A percentile compares a stretch with the other conserved stretches of the same genome.
Evolutionary conservation across 805 yeast species (phyloP).

Genomic region (Metschnikowia amazonensis): DNA sequence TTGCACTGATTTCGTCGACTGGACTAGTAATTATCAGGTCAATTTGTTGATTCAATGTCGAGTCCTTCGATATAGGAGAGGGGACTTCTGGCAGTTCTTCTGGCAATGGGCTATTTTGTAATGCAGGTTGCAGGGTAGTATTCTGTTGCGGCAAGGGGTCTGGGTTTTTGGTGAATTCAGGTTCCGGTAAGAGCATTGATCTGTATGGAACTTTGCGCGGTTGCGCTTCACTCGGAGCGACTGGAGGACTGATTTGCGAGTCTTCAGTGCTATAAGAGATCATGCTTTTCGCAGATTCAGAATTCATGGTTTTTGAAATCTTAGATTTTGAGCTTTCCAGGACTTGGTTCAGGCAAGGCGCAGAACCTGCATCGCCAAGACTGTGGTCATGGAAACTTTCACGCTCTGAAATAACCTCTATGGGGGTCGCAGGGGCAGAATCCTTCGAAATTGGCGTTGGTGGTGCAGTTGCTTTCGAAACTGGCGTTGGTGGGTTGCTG

Average conservation of each 20-base stretch:
- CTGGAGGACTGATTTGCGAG: not conserved
- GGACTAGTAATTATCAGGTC: not conserved
- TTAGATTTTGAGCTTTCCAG: not conserved
- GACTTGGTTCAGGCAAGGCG: not conserved
- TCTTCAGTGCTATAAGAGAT: not conserved
- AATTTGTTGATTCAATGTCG: not conserved
- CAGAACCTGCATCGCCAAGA: not conserved
- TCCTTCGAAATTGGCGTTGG: not conserved
- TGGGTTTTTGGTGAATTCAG: not conserved
- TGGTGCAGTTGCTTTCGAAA: not conserved
- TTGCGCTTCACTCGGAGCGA: not conserved
- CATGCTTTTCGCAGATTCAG: not conserved
- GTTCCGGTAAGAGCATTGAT: slow-evolving; percentile 1
- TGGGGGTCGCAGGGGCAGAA: slow-evolving; percentile 1
- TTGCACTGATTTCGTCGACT: not conserved
- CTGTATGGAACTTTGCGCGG: not conserved
- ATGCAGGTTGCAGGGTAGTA: not conserved
- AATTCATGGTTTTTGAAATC: not conserved
- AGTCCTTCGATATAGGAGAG: slow-evolving; percentile 4
- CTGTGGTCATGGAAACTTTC: not conserved
- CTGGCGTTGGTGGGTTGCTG: not conserved
- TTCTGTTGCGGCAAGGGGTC: not conserved
- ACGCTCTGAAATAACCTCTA: not conserved
- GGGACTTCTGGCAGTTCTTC: slow-evolving; percentile 3
- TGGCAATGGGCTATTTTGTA: not conserved